phyloP scores from a whole-genome alignment of 2,329 filamentous ascomycete genomes.

The Alternaria sp. region DNA sequence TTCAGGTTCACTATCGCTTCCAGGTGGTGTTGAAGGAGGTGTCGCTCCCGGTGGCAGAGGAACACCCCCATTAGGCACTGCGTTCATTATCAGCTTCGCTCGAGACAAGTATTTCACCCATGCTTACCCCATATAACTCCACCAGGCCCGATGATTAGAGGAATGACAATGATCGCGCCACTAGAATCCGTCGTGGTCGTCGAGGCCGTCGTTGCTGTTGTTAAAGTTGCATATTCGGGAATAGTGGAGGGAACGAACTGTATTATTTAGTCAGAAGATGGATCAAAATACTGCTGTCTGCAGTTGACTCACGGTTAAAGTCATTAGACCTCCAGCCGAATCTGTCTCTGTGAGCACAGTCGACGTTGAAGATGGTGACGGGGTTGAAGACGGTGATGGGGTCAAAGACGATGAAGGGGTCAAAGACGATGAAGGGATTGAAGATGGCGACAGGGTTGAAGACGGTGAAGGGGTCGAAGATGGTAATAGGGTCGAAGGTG shows the following conservation, averaged over 20 bases:
- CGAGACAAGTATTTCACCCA: neutral
- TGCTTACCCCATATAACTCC: neutral
- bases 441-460: neutral
- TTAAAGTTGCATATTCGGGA: neutral
- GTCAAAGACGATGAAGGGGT: no score
- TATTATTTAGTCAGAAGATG: neutral
- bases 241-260: neutral
- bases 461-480: neutral
- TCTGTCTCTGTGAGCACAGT: neutral
- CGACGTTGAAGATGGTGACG: neutral
- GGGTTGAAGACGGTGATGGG: neutral
- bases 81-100: neutral
- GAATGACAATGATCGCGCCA: neutral
- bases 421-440: neutral
- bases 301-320: neutral
- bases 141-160: neutral
- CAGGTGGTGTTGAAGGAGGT: neutral
- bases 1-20: neutral
- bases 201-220: neutral
- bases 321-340: neutral
- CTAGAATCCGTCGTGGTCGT: neutral
- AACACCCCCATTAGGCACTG: neutral
- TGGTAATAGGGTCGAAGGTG: neutral
- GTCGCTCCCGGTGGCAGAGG: neutral
- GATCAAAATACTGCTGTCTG: neutral